Base-by-base conservation (phyloP, 2,329 filamentous ascomycete genomes). In the Calonectria hongkongensis region DNA sequence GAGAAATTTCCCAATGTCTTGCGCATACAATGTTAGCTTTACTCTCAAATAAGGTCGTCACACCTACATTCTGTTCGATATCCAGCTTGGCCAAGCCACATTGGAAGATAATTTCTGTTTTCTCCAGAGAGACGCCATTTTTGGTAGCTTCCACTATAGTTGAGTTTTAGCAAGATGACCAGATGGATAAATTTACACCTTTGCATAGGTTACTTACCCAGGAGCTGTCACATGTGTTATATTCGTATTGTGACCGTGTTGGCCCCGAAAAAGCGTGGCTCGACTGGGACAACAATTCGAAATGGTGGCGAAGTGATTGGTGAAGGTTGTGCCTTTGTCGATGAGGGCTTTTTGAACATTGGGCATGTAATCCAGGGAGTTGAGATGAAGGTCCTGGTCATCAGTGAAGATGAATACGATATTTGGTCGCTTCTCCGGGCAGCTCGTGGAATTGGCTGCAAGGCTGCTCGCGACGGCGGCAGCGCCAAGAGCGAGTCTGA, bases 361-460 rank as follows among this genome's bases (percentile, higher is more conserved):
- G 21, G 63, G 45, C 69, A 71, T 71, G 45, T 63, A 71, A n/a
- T 71, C 54, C 2, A 71, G 47, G 2, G 69, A 71, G 56, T 67
- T 54, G 15, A 71, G 36, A 21, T 71, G 69, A 10, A 71, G 63
- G 30, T 71, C 69, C 18, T 71, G 69, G 54, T 71, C 69, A 63
- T 71, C 69, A 2, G 69, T 71, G 16, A 71, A 67, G 54, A 71
- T 71, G 36, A 71, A 71, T 27, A 71, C 64, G 36, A 71, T 71
- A 18, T 71, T 71, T 27, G 69, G 69, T 16, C 69, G 51, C 13
- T 51, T 56, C 2, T 47, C 43, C 4, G 58, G 67, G 15, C 67
- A 69, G 18, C 41, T 51, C 10, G 56, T 45, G 39, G 67, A 64
- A 39, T 64, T 39, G 16, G 51, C 67, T 21, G 47, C 58, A 25